A percentile compares a stretch with the other conserved stretches of the same genome.
phyloP scores from a whole-genome alignment of 805 yeast genomes.

The Saturnispora sekii region DNA sequence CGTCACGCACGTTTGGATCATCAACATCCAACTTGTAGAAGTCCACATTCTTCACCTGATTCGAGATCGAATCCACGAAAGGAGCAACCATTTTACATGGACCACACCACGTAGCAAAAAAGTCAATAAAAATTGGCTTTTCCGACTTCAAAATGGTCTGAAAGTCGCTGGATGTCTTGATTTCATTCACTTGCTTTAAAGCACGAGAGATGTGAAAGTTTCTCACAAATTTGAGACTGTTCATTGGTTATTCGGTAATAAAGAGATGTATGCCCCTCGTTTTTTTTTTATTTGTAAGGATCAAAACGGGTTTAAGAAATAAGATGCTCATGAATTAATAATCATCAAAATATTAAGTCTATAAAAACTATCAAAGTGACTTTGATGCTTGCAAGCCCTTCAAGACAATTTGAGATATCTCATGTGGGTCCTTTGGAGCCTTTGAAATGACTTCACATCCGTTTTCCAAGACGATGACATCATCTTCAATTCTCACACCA shows the following conservation, averaged over 20 bases:
- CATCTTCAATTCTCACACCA: conserved; percentile 97
- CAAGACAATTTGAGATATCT: conserved; percentile 67
- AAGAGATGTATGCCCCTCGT: too few relatives aligned
- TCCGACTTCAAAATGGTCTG: conserved; percentile 1
- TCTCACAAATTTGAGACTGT: conserved; percentile 5
- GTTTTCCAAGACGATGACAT: conserved; percentile 61
- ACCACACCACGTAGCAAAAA: conserved; percentile 69
- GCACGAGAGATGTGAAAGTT: conserved; percentile 3
- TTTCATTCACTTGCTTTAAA: conserved; percentile 1
- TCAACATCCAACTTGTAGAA: conserved; percentile 71
- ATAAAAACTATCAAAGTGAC: background rate
- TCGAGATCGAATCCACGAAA: conserved; percentile 34
- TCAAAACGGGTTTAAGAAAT: conserved; percentile 3
- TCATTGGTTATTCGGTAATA: background rate
- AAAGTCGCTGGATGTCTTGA: conserved; percentile 1
- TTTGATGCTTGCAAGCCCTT: conserved; percentile 38
- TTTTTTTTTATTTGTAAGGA: too few relatives aligned
- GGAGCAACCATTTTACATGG: conserved; percentile 73
- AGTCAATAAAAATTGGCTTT: conserved; percentile 38
- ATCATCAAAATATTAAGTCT: background rate
- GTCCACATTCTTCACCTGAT: conserved; percentile 38
- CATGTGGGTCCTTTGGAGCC: conserved; percentile 78
- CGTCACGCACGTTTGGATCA: conserved; percentile 34
- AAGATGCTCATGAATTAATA: conserved; percentile 1
- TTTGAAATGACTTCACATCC: conserved; percentile 79